phyloP scores from a whole-genome alignment of 768 basidiomycete species.

The Lentinula sp. region DNA sequence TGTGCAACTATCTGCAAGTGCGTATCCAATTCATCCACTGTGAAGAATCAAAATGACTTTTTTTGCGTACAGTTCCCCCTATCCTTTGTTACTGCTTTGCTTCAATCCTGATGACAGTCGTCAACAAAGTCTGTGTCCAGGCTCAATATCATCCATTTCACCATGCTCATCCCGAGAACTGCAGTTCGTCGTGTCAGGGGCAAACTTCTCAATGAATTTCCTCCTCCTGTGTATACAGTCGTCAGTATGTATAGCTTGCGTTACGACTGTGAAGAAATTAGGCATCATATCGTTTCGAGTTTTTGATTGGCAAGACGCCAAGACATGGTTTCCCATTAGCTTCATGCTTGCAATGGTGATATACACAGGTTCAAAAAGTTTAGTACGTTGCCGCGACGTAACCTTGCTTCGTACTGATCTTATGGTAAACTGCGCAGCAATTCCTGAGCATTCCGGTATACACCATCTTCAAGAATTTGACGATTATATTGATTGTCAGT shows the following conservation, averaged over 20 bases:
- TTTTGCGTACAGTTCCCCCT: conserved; percentile 52
- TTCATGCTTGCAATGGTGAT: conserved; percentile 89
- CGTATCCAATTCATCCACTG: conserved; percentile 5
- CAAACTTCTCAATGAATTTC: conserved; percentile 95
- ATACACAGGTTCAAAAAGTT: conserved; percentile 95
- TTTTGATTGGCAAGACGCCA: conserved; percentile 80
- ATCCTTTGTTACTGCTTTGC: conserved; percentile 88
- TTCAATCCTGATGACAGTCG: conserved; percentile 93
- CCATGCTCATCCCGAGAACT: neutral
- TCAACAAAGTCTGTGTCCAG: conserved; percentile 73
- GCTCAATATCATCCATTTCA: neutral
- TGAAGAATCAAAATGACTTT: neutral
- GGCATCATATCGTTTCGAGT: conserved; percentile 81
- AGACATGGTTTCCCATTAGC: conserved; percentile 92
- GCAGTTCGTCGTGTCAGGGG: conserved; percentile 93
- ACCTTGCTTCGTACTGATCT: neutral
- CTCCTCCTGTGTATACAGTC: conserved; percentile 90
- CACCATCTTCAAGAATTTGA: conserved; percentile 98
- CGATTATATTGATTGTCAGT: conserved; percentile 94
- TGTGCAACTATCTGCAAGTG: conserved; percentile 21
- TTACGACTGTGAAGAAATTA: conserved; percentile 62
- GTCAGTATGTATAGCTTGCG: conserved; percentile 78
- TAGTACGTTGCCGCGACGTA: conserved; percentile 50
- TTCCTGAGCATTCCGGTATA: conserved; percentile 95
- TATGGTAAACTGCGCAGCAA: conserved; percentile 56